Evolutionary conservation across 345 rosid genomes (phyloP).

Genomic region (Anastatica hierochuntica): DNA sequence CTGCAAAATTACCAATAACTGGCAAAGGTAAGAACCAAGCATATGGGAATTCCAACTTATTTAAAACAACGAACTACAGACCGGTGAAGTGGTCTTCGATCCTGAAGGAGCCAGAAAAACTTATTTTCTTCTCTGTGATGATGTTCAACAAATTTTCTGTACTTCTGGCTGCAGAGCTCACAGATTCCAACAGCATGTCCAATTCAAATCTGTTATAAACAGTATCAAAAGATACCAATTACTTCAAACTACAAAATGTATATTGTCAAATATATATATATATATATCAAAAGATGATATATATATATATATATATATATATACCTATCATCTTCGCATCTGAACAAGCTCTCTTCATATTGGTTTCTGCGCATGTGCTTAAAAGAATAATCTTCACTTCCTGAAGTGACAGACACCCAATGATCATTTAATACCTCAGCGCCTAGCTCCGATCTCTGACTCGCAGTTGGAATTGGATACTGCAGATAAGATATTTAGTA

Average conservation of each 20-base stretch:
- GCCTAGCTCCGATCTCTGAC: constrained; percentile 54
- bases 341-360: constrained; percentile 89
- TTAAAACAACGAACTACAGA: too few relatives aligned
- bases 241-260: neutral
- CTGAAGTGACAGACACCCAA: constrained; percentile 98
- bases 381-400: constrained; percentile 96
- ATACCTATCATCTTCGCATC: constrained; percentile 98
- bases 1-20: constrained; percentile 37
- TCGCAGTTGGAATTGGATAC: constrained; percentile 79
- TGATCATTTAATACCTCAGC: constrained; percentile 88
- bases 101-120: constrained; percentile 37
- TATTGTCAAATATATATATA: neutral
- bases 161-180: constrained; percentile 64
- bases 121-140: constrained; percentile 54
- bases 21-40: constrained; percentile 3
- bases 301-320: neutral
- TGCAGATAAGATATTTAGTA: constrained; percentile 18
- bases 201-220: constrained; percentile 65
- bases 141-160: constrained; percentile 60
- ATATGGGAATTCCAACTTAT: neutral
- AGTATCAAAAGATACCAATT: neutral
- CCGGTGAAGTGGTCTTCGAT: constrained; percentile 73
- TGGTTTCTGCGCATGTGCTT: constrained; percentile 97
- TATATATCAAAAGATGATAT: neutral
- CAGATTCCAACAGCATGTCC: constrained; percentile 97